Evolutionary conservation across 2,329 filamentous ascomycete genomes (phyloP), one percentile per base, ranked within the genome.

Genomic region (Cytospora piceicola): DNA sequence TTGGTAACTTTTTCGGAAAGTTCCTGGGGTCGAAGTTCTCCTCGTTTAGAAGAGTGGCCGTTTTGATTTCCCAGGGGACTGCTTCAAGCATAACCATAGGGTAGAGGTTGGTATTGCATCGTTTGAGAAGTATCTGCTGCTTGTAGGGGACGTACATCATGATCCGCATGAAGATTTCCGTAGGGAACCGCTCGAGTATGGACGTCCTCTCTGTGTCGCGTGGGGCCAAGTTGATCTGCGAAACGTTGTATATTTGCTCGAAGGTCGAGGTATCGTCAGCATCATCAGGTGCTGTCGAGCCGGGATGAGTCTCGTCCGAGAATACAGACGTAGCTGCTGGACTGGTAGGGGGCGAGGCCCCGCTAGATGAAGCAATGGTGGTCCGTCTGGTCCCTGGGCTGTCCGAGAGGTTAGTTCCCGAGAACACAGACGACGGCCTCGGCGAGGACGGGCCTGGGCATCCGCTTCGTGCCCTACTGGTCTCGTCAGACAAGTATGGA

Each of bases 91-190:
- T 53, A 42, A 67, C 63, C 46, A 60, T 39, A 39, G 11, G n/a
- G 20, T 56, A 59, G 11, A 67, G 34, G 20, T 51, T 65, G 32
- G 60, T 62, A 42, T 54, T 67, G 58, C 62, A 67, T 17, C 42
- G 51, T 32, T 53, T 63, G n/a, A 67, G 58, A 4, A 62, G n/a
- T 4, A 60, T 36, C 11, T 67, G 66, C 20, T 62, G 7, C 30
- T 63, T 67, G 30, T 46, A 67, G 14, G 53, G 55, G 14, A 49
- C 58, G 54, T 65, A 58, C 52, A 67, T 17, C 66, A 67, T 65
- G 54, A 65, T 63, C 36, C 66, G 58, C 66, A 67, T 67, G 58
- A 67, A 65, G 9, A 67, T 24, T 11, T 67, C 36, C 17, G 17
- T 57, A 3, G 63, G 66, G n/a, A 65, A 61, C 11, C 42, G 49